phyloP scores from a whole-genome alignment of 306 rosid genomes.

The Vigna trinervia region DNA sequence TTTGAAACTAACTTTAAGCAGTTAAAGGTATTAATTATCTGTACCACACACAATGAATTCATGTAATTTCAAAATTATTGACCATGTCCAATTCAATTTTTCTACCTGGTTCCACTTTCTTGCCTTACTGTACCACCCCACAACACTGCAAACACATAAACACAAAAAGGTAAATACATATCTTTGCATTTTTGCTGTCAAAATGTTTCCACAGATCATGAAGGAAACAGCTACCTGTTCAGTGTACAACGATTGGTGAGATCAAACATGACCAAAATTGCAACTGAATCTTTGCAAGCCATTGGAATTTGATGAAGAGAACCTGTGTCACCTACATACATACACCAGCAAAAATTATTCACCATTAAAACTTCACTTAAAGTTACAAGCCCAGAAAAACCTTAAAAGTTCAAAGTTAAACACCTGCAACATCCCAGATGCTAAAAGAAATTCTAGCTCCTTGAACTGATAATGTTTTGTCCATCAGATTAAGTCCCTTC shows the following conservation, averaged over 20 bases:
- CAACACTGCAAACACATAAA: constrained; percentile 64
- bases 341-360: constrained; percentile 4
- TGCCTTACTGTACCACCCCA: constrained; percentile 84
- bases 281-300: constrained; percentile 98
- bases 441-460: constrained; percentile 81
- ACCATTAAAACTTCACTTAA: constrained; percentile 9
- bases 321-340: constrained; percentile 65
- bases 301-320: constrained; percentile 78
- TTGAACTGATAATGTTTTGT: constrained; percentile 72
- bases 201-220: constrained; percentile 5
- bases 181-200: not conserved
- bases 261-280: constrained; percentile 92
- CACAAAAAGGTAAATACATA: not conserved
- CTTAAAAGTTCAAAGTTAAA: not conserved
- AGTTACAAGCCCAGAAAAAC: not conserved
- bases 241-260: constrained; percentile 89
- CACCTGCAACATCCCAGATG: constrained; percentile 96
- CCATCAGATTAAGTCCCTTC: constrained; percentile 88
- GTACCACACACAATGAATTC: constrained; percentile 11
- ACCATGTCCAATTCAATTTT: not conserved
- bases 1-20: constrained; percentile 30
- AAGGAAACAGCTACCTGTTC: constrained; percentile 54
- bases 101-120: constrained; percentile 97
- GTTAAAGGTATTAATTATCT: constrained; percentile 35
- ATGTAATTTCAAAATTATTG: constrained; percentile 1